Conservation (phyloP, 2,329 filamentous ascomycete species). For the Fusarium zealandicum region DNA sequence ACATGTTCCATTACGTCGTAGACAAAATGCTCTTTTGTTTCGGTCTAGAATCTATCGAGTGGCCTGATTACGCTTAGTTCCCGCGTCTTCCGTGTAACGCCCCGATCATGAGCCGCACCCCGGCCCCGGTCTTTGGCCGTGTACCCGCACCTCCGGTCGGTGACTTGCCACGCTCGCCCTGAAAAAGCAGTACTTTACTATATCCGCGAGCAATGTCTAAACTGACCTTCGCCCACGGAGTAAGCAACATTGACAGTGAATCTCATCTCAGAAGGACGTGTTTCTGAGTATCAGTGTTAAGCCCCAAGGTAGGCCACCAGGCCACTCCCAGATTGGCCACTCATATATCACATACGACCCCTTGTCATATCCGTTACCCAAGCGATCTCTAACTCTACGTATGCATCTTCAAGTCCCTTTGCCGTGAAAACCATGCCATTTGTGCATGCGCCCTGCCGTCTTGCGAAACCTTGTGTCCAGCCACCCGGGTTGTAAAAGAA, state of each 20-base stretch:
- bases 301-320: too few species aligned
- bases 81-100: slow-evolving; percentile 11
- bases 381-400: not conserved
- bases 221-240: too few species aligned
- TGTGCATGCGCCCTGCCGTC: not conserved
- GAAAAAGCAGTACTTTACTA: too few species aligned
- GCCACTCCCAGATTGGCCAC: not conserved
- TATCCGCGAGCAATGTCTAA: too few species aligned
- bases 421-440: slow-evolving; percentile 3
- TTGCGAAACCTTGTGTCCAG: not conserved
- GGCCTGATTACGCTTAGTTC: slow-evolving; percentile 21
- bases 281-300: too few species aligned
- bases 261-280: too few species aligned
- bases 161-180: too few species aligned
- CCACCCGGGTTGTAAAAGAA: not conserved
- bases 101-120: not conserved
- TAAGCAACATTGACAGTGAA: too few species aligned
- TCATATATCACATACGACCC: not conserved
- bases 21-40: not conserved
- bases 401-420: not conserved
- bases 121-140: not conserved
- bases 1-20: not conserved
- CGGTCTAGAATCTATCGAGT: slow-evolving; percentile 24
- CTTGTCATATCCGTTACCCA: not conserved
- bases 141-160: not conserved